Conservation (phyloP, 2,329 filamentous ascomycete genomes). For the Rhinocladiella similis region DNA sequence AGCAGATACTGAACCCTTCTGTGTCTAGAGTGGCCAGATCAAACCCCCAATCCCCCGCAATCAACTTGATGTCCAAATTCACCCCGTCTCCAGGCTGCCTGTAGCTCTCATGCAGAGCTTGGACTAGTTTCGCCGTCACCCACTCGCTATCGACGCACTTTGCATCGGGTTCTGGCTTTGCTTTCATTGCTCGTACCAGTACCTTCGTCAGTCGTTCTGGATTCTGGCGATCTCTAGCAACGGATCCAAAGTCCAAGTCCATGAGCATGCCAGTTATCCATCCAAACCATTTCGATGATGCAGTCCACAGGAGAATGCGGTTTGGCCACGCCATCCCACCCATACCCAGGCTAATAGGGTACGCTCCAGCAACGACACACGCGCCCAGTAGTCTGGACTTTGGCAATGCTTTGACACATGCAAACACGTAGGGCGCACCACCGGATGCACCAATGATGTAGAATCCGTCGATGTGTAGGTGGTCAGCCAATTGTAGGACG, state of each 20-base stretch:
- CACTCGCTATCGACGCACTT: not conserved
- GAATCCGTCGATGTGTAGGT: conserved; percentile 43
- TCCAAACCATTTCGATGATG: not conserved
- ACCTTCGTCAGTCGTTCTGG: not conserved
- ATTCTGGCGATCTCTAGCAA: not conserved
- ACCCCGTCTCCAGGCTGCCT: not conserved
- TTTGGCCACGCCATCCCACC: not conserved
- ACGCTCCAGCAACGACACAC: not conserved
- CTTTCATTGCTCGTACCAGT: not conserved
- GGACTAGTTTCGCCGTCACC: not conserved
- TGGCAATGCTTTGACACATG: not conserved
- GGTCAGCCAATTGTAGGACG: conserved; percentile 40
- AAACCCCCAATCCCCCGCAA: not conserved
- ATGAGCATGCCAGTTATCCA: not conserved
- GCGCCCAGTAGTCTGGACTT: not conserved
- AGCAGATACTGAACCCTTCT: not conserved
- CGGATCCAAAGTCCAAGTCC: not conserved
- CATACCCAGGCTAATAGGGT: not conserved
- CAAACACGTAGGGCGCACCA: not conserved
- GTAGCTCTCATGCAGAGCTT: not conserved
- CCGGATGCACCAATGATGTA: conserved; percentile 41
- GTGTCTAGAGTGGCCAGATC: not conserved
- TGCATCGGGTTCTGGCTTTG: not conserved
- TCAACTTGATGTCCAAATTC: conserved; percentile 1
- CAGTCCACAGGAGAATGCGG: not conserved